Evolutionary conservation across 805 yeast species (phyloP).

Genomic region (Suhomyces canberraensis): DNA sequence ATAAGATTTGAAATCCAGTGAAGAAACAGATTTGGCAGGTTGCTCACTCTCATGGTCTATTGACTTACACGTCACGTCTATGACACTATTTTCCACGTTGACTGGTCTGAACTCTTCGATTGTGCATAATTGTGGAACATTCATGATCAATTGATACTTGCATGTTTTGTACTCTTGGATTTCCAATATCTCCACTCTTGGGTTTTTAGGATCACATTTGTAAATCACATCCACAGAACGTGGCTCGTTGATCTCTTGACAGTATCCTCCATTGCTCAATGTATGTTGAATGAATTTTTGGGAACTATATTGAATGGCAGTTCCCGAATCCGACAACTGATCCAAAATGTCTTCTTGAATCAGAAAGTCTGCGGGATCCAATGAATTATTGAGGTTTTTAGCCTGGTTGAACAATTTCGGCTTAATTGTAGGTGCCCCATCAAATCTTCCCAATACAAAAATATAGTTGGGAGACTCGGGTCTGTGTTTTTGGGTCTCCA

Average conservation of each 20-base stretch:
- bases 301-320: constrained; percentile 14
- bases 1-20: constrained; percentile 14
- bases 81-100: constrained; percentile 19
- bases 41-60: constrained; percentile 4
- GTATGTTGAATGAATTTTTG: constrained; percentile 38
- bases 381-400: constrained; percentile 10
- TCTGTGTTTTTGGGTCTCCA: constrained; percentile 26
- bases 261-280: constrained; percentile 46
- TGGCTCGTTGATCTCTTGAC: constrained; percentile 55
- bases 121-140: constrained; percentile 49
- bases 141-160: constrained; percentile 50
- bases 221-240: constrained; percentile 56
- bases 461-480: constrained; percentile 30
- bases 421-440: constrained; percentile 16
- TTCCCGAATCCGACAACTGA: constrained; percentile 17
- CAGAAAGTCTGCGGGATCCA: constrained; percentile 22
- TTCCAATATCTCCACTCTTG: constrained; percentile 29
- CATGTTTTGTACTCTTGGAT: constrained; percentile 56
- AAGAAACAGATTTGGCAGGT: constrained; percentile 4
- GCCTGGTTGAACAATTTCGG: constrained; percentile 21
- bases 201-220: constrained; percentile 50
- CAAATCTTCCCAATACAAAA: constrained; percentile 36
- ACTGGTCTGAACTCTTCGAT: constrained; percentile 31
- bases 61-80: constrained; percentile 29
- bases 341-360: constrained; percentile 27